phyloP scores from a whole-genome alignment of 1,284 basidiomycete genomes.

The Laetiporus sulphureus region DNA sequence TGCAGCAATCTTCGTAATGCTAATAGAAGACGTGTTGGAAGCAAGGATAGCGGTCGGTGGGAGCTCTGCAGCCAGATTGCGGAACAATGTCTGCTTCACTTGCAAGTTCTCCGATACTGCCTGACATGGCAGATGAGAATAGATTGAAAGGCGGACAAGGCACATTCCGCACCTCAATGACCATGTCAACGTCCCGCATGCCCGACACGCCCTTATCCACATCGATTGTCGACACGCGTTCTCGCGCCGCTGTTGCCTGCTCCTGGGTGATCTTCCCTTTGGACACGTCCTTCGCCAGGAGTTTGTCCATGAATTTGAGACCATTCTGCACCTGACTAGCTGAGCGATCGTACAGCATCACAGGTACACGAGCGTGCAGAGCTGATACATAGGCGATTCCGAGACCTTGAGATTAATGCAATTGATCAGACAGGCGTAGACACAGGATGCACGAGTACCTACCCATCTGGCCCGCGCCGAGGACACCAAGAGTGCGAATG shows the following conservation, averaged over 20 bases:
- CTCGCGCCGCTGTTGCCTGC: slow-evolving; percentile 71
- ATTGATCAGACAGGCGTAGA: too few species aligned
- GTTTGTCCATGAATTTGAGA: slow-evolving; percentile 67
- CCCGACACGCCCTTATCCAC: slow-evolving; percentile 41
- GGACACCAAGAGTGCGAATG: slow-evolving; percentile 60
- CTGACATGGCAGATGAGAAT: slow-evolving; percentile 35
- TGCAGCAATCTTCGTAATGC: slow-evolving; percentile 89
- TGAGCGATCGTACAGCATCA: slow-evolving; percentile 62
- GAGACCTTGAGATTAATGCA: slow-evolving; percentile 33
- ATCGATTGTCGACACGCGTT: slow-evolving; percentile 52
- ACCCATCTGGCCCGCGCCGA: slow-evolving; percentile 86
- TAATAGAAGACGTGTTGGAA: slow-evolving; percentile 92
- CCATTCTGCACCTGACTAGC: slow-evolving; percentile 63
- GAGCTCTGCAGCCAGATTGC: slow-evolving; percentile 60
- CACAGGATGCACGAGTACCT: too few species aligned
- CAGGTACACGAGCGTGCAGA: slow-evolving; percentile 70
- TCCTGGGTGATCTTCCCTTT: slow-evolving; percentile 76
- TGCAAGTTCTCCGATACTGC: slow-evolving; percentile 85
- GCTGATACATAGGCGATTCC: slow-evolving; percentile 87
- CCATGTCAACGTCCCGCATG: slow-evolving; percentile 79
- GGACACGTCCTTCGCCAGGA: slow-evolving; percentile 82
- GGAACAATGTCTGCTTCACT: slow-evolving; percentile 80
- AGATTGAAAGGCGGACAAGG: too few species aligned
- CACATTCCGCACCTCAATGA: slow-evolving; percentile 81
- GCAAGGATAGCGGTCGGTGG: slow-evolving; percentile 79